A percentile compares a stretch with the other conserved stretches of the same genome.
Conservation (phyloP, 805 yeast species). For the Candida chauliodis region DNA sequence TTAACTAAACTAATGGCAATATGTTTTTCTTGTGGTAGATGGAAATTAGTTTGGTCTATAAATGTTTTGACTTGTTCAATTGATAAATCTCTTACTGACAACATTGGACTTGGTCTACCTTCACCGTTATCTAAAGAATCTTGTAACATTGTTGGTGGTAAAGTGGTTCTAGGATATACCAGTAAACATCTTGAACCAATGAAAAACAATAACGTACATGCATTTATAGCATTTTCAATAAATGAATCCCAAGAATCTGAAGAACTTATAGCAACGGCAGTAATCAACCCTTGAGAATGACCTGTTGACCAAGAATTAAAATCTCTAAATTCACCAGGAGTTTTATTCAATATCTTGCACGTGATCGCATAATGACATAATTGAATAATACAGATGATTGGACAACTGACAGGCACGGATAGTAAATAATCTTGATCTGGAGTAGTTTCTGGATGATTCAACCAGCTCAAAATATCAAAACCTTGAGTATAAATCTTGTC, state of each 20-base stretch:
- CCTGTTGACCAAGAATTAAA: slow-evolving; percentile 75
- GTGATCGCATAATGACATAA: slow-evolving; percentile 89
- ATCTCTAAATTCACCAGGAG: slow-evolving; percentile 83
- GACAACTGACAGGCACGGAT: slow-evolving; percentile 92
- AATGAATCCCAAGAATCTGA: slow-evolving; percentile 83
- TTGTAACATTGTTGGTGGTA: slow-evolving; percentile 89
- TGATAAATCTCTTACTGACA: slow-evolving; percentile 86
- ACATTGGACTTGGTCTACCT: slow-evolving; percentile 97
- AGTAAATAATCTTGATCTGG: slow-evolving; percentile 88
- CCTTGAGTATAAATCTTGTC: slow-evolving; percentile 93
- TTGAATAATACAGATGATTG: slow-evolving; percentile 95
- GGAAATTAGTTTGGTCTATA: slow-evolving; percentile 86
- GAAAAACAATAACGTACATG: slow-evolving; percentile 83
- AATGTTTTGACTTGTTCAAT: slow-evolving; percentile 72
- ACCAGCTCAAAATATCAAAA: slow-evolving; percentile 84
- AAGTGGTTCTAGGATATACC: slow-evolving; percentile 87
- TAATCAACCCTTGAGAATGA: slow-evolving; percentile 88
- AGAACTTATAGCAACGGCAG: slow-evolving; percentile 87
- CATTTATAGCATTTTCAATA: slow-evolving; percentile 65
- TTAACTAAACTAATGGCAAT: slow-evolving; percentile 87
- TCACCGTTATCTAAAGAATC: slow-evolving; percentile 93
- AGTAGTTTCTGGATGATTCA: slow-evolving; percentile 75
- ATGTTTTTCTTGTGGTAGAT: slow-evolving; percentile 87
- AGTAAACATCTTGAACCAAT: slow-evolving; percentile 90
- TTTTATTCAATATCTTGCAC: slow-evolving; percentile 74